Evolutionary conservation across 2,329 filamentous ascomycete genomes (phyloP).

Genomic region (Apiospora saccharicola): DNA sequence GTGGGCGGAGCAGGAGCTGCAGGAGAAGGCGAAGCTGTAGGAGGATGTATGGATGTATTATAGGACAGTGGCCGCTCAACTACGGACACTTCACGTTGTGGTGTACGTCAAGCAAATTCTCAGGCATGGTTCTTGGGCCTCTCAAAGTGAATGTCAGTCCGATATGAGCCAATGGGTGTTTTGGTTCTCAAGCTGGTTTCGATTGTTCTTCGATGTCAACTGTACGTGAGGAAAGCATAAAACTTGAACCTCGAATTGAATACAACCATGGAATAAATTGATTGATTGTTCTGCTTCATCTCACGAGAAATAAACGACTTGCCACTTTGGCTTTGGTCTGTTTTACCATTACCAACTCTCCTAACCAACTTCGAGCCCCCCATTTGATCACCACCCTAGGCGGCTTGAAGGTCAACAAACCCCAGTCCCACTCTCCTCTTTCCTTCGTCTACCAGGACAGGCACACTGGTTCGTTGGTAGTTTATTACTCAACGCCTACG

Average conservation of each 20-base stretch:
- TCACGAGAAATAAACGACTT: neutral
- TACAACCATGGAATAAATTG: neutral
- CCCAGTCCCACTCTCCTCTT: neutral
- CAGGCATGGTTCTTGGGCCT: neutral
- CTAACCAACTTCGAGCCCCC: neutral
- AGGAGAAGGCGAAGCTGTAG: constrained; percentile 53
- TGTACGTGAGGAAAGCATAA: neutral
- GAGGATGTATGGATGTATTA: neutral
- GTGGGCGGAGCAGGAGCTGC: constrained; percentile 70
- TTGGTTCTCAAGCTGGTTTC: neutral
- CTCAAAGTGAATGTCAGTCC: neutral
- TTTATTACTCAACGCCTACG: neutral
- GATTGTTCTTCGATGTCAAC: neutral
- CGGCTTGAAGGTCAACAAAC: neutral
- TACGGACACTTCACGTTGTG: neutral
- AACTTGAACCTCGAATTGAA: neutral
- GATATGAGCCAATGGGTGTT: neutral
- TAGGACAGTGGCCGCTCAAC: neutral
- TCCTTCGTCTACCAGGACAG: neutral
- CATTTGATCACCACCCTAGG: neutral
- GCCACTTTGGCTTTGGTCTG: neutral
- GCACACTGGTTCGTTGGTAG: neutral
- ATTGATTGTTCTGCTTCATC: neutral
- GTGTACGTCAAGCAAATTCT: neutral
- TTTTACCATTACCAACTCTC: neutral